Evolutionary conservation across 495 filamentous ascomycete genomes (phyloP), one percentile per base, ranked within the genome.

Genomic region (Trichoderma orchidacearum): DNA sequence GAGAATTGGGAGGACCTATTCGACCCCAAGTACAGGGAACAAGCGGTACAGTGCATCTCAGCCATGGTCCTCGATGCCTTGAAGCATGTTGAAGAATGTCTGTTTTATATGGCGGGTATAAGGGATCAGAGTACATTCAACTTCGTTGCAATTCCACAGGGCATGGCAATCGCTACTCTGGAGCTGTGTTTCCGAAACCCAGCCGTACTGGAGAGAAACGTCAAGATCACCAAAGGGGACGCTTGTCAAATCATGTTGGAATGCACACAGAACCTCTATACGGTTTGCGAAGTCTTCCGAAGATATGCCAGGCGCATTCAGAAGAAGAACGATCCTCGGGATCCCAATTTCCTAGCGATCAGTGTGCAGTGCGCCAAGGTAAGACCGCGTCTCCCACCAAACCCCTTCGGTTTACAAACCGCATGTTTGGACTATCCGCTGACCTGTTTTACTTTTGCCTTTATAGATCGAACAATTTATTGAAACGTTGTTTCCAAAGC

Each of bases 71-170:
- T 97, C 35, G 87, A 92, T 56, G 85, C 91, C 18, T 79, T 98
- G 50, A 78, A 81, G 66, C 90, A 95, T 61, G 89, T 83, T 29
- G 89, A 95, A 59, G 89, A 97, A 62, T 96, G 91, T 70, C 73
- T 98, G 8, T 97, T 90, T 75, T 98, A 98, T 75, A 87, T 98
- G 72, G 94, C 94, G 23, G 94, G 90, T 21, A 79, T 97, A 45
- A 88, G 86, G 57, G 93, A 98, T 68, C 93, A 97, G 73, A 93
- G 87, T 68, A 90, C 96, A n/a, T 98, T 98, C 85, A 97, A 98
- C 76, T 98, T 98, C 68, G 89, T 89, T 41, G 92, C 94, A 41
- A 98, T 98, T 62, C 93, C 93, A n/a, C 93, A 98, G 70, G 75
- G 84, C 58, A 98, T 98, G 93, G 93, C 94, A 28, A 96, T 98